Percentiles rank a stretch among this genome's conserved stretches.
Evolutionary conservation across 306 rosid genomes (phyloP).

Genomic region (Potentilla sterilis): DNA sequence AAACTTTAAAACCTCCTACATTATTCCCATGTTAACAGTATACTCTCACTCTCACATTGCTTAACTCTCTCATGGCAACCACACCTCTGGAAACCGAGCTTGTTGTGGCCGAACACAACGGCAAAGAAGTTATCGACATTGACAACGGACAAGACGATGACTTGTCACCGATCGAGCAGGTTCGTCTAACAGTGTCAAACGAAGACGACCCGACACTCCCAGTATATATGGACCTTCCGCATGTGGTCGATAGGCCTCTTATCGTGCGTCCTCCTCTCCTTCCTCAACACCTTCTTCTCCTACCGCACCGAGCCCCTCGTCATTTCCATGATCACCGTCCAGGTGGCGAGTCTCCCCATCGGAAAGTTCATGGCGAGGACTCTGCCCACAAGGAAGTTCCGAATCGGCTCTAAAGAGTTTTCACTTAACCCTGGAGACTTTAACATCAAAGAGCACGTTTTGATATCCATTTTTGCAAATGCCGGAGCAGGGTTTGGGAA

Average conservation of each 20-base stretch:
- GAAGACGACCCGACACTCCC: conserved; percentile 64
- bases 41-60: not conserved
- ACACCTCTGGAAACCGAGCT: not conserved
- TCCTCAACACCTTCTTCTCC: conserved; percentile 76
- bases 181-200: conserved; percentile 62
- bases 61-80: not conserved
- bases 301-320: conserved; percentile 69
- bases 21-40: not conserved
- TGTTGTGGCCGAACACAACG: not conserved
- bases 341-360: conserved; percentile 63
- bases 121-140: not conserved
- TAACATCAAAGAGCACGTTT: conserved; percentile 41
- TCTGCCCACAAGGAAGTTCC: conserved; percentile 42
- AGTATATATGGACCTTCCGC: conserved; percentile 82
- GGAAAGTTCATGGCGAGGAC: conserved; percentile 68
- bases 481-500: conserved; percentile 33
- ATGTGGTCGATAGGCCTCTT: conserved; percentile 71
- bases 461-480: conserved; percentile 40
- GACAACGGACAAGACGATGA: conserved; percentile 26
- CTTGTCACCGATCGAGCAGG: conserved; percentile 58
- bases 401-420: conserved; percentile 29
- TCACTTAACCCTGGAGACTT: conserved; percentile 41
- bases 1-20: not conserved
- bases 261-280: conserved; percentile 62
- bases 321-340: conserved; percentile 64